Percentiles rank a stretch among this genome's conserved stretches.
phyloP scores from a whole-genome alignment of 2,329 filamentous ascomycete genomes.

The Lojkania enalia region DNA sequence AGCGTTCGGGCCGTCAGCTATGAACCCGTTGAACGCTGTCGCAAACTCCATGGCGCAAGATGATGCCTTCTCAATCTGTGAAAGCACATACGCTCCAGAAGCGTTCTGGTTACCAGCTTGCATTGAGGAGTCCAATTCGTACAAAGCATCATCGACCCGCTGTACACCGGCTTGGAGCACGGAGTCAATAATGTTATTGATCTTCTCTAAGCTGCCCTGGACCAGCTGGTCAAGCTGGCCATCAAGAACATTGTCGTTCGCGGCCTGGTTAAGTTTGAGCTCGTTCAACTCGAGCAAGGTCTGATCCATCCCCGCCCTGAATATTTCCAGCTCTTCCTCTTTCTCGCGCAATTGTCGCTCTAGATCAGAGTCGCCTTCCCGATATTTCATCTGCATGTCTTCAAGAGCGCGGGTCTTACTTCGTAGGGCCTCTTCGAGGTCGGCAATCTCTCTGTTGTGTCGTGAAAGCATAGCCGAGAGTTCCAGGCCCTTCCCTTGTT shows the following conservation, averaged over 20 bases:
- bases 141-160: constrained; percentile 92
- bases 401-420: constrained; percentile 88
- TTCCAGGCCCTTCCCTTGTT: constrained; percentile 92
- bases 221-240: constrained; percentile 90
- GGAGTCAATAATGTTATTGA: constrained; percentile 96
- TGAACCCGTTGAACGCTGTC: constrained; percentile 97
- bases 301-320: constrained; percentile 97
- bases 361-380: constrained; percentile 81
- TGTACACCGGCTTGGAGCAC: constrained; percentile 91
- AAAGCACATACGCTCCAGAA: constrained; percentile 90
- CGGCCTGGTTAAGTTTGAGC: constrained; percentile 64
- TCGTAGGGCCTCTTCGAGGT: constrained; percentile 86
- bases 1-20: constrained; percentile 92
- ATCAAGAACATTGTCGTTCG: constrained; percentile 79
- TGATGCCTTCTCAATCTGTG: constrained; percentile 95
- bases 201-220: constrained; percentile 83
- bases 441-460: constrained; percentile 96
- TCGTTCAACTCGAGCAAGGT: constrained; percentile 91
- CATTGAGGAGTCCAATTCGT: constrained; percentile 97
- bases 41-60: constrained; percentile 95
- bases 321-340: constrained; percentile 96
- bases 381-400: constrained; percentile 75
- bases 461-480: constrained; percentile 91
- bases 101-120: constrained; percentile 98
- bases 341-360: constrained; percentile 87